Base-by-base conservation (phyloP, 768 basidiomycete genomes). In the Coprinopsis strossmayeri region DNA sequence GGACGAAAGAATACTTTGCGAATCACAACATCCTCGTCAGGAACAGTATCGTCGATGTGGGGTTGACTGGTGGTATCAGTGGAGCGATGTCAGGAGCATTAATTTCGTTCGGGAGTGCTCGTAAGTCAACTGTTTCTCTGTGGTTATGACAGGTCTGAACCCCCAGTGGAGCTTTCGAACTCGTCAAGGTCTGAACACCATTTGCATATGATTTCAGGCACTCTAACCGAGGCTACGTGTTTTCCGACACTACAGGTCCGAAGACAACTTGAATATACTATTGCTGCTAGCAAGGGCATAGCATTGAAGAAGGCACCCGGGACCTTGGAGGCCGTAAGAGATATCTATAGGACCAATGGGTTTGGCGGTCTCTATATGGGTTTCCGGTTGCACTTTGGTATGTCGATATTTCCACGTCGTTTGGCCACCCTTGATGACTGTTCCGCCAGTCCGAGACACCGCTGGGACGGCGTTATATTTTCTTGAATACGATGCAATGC, bases 381-480 rank as follows among this genome's bases (percentile, higher is more conserved):
- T 5, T 91, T 92, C 64, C 75, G 78, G 49, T 70, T 94, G n/a
- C 93, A 95, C 69, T 87, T 90, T 59, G 59, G 89, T 88, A 48
- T 55, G 83, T 53, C 42, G 38, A 34, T 42, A 10, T 34, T 25
- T 44, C 50, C 42, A 27, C 30, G 26, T 32, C 12, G 39, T 37
- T 52, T 54, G 17, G 21, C 30, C 27, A 27, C 25, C 44, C 38
- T 30, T 10, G 41, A n/a, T 48, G 42, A 47, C 3, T 34, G 26
- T 15, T 46, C 9, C 44, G 53, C 28, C 58, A 91, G 88, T 91
- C 45, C 84, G 93, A 49, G 93, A 97, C 64, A 94, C 91, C 23
- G 64, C 78, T 39, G 93, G 92, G 41, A 95, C 94, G 11, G 87
- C 85, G 3, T 70, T 96, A 17, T 97, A 97, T 63, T 97, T 97